Conservation (phyloP, 1,284 basidiomycete species). For the Schizophyllum amplum region DNA sequence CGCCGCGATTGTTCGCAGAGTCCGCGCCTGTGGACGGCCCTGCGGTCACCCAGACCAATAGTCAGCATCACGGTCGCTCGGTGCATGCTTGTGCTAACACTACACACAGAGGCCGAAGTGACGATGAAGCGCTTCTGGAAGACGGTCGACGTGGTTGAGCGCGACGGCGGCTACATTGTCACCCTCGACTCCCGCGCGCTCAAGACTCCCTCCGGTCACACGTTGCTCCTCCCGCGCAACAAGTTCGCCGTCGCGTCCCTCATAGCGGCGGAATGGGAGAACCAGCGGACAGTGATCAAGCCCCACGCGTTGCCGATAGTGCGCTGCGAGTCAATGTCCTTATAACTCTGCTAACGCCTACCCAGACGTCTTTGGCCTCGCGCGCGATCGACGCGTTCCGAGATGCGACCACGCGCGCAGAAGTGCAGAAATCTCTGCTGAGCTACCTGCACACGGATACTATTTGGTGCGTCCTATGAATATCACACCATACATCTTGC, state of each 20-base stretch:
- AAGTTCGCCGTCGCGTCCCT: conserved; percentile 74
- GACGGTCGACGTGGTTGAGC: conserved; percentile 63
- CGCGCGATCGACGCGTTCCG: conserved; percentile 81
- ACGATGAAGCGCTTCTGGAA: conserved; percentile 91
- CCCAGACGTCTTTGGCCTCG: conserved; percentile 83
- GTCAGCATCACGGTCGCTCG: conserved; percentile 24
- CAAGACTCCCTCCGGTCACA: conserved; percentile 80
- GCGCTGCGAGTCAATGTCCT: conserved; percentile 7
- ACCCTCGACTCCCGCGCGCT: conserved; percentile 82
- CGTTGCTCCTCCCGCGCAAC: conserved; percentile 63
- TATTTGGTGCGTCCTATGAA: conserved; percentile 63
- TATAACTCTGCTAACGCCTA: background rate
- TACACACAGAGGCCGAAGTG: conserved; percentile 66
- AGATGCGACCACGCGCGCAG: conserved; percentile 46
- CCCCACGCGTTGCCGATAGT: conserved; percentile 87
- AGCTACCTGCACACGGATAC: conserved; percentile 95
- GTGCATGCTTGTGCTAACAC: conserved; percentile 6
- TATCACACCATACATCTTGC: background rate
- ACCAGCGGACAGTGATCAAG: conserved; percentile 81
- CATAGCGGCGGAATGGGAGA: conserved; percentile 95
- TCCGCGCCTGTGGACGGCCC: conserved; percentile 27
- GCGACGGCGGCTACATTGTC: conserved; percentile 53
- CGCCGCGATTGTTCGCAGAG: conserved; percentile 6
- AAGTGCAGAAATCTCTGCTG: conserved; percentile 69
- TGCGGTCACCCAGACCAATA: conserved; percentile 47